Evolutionary conservation across 306 rosid species (phyloP), one percentile per base, ranked within the genome.

Genomic region (Rosa multiflora): DNA sequence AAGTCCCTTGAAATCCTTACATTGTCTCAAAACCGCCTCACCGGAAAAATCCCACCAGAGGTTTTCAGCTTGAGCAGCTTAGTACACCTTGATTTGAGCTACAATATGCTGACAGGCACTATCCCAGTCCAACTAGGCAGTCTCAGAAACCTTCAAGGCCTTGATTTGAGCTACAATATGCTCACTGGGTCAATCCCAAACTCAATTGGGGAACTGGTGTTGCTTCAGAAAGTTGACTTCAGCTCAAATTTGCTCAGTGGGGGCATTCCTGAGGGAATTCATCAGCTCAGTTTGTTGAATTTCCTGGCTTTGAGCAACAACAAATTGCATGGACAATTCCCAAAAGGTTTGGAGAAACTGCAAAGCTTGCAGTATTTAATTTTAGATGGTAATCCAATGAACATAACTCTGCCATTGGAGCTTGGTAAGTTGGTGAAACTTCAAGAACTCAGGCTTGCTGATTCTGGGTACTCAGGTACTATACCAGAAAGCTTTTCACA

Each of bases 21-120:
- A 37, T 79, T 88, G 82, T 85, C 91, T 20, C 91, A 88, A 73
- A 88, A 88, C 76, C 79, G 46, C 56, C 78, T 88, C 35, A 68
- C 73, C 0, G 84, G 88, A 6, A 26, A 70, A 49, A 83, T 88
- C 46, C 91, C 91, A 2, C 39, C 18, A 1, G 77, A 79, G 78
- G 10, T 88, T 81, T 81, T 81, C 46, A 51, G 18, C 67, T 64
- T 88, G 76, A 72, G 20, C 21, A 83, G 82, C 15, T 51, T 88
- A 12, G 76, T 88, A 23, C 91, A 88, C 77, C 87, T 88, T 53
- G 91, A 88, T 75, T 78, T 88, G 79, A 88, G 91, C 86, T 88
- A 88, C 71, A 88, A 88, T 29, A 26, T 78, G 84, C 86, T 88
- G 71, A 59, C 83, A 29, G 87, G 87, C 20, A 29, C 67, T 6